These are phyloP conservation scores for Nicotiana benthamiana DNA, from an alignment of 257 asterid genomes.

Conservation along the genomic window DNA sequence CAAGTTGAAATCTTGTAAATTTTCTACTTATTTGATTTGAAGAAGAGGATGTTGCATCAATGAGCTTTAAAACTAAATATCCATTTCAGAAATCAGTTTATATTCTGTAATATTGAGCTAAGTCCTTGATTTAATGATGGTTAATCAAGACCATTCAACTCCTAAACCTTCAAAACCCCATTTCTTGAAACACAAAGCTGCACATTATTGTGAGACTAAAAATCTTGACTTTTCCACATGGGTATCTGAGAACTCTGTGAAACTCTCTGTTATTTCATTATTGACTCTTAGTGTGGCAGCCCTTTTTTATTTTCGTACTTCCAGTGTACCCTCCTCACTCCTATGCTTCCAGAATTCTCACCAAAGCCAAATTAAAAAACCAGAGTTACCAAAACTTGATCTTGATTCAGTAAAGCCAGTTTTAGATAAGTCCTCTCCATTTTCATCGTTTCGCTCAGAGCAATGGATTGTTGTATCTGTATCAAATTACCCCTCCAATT, in stretches of 20 bases:
- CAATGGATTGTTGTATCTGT: constrained; percentile 89
- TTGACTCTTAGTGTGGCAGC: constrained; percentile 67
- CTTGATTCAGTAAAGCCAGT: constrained; percentile 57
- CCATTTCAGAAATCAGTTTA: background rate
- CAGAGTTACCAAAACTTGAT: constrained; percentile 54
- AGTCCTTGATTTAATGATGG: constrained; percentile 13
- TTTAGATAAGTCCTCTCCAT: constrained; percentile 59
- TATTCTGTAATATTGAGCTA: background rate
- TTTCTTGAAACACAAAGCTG: constrained; percentile 1
- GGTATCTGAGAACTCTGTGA: constrained; percentile 65
- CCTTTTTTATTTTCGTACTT: constrained; percentile 64
- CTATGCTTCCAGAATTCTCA: constrained; percentile 64
- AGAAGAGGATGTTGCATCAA: background rate
- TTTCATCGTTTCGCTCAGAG: constrained; percentile 61
- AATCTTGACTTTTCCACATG: constrained; percentile 59
- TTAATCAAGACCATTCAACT: constrained; percentile 14
- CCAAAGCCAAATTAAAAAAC: constrained; percentile 51
- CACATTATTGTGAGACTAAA: constrained; percentile 28
- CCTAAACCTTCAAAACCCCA: constrained; percentile 12
- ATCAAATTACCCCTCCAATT: constrained; percentile 68
- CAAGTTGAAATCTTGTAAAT: background rate
- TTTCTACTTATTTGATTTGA: background rate
- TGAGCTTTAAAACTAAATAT: background rate
- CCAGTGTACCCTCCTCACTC: constrained; percentile 56
- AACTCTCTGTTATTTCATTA: constrained; percentile 37